A percentile compares a stretch with the other conserved stretches of the same genome.
Conservation (phyloP, 2,329 filamentous ascomycete species). For the Alternaria dauci region DNA sequence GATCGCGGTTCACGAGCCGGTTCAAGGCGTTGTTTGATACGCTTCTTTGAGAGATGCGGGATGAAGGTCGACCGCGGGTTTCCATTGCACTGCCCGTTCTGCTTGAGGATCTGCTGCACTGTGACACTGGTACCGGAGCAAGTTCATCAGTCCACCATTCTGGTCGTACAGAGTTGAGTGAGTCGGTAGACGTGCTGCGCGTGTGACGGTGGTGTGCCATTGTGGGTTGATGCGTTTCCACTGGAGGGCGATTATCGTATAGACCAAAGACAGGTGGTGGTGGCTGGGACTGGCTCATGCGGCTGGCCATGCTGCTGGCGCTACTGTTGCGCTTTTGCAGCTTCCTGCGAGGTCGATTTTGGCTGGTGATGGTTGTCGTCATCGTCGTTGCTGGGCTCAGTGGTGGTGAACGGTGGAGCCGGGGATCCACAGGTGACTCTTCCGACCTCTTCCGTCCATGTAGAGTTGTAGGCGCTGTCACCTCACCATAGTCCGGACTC, state of each 20-base stretch:
- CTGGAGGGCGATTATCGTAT: background rate
- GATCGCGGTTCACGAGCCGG: slow-evolving; percentile 3
- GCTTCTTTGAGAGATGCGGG: background rate
- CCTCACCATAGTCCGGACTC: slow-evolving; percentile 2
- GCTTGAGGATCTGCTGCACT: slow-evolving; percentile 3
- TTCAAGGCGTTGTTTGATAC: slow-evolving; percentile 2
- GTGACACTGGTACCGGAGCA: slow-evolving; percentile 4
- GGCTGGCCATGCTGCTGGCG: slow-evolving; percentile 9
- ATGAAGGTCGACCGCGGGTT: background rate
- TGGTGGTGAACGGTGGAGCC: background rate
- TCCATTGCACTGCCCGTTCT: background rate
- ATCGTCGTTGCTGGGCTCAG: slow-evolving; percentile 15
- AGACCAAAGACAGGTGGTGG: background rate
- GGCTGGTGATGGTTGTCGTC: slow-evolving; percentile 15
- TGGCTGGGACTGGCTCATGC: slow-evolving; percentile 1
- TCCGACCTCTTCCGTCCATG: slow-evolving; percentile 5
- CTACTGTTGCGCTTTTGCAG: slow-evolving; percentile 16
- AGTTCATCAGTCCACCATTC: slow-evolving; percentile 15
- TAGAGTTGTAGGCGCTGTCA: background rate
- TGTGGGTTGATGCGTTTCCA: background rate
- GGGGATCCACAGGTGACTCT: slow-evolving; percentile 23
- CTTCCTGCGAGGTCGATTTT: slow-evolving; percentile 4
- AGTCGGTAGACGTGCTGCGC: slow-evolving; percentile 7
- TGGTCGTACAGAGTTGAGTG: slow-evolving; percentile 2
- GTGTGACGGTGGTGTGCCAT: slow-evolving; percentile 6